A percentile compares a stretch with the other conserved stretches of the same genome.
These are phyloP conservation scores for Aureobasidium subglaciale DNA, from an alignment of 2,329 filamentous ascomycete species.

Conservation along the genomic window DNA sequence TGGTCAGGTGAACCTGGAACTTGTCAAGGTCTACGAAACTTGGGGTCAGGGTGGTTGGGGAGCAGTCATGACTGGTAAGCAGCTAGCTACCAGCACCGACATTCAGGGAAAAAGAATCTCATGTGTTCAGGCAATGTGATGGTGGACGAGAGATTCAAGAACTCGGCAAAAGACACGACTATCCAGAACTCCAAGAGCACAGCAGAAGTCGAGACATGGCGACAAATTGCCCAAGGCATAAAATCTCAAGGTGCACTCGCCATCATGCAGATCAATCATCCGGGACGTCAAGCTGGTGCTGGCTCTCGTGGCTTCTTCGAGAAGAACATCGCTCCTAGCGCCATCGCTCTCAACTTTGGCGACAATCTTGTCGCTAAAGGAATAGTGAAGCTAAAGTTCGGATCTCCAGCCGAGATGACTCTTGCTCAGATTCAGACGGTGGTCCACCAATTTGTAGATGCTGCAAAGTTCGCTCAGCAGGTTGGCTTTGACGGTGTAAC, in stretches of 20 bases:
- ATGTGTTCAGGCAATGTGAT: conserved; percentile 39
- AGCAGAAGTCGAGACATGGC: conserved; percentile 22
- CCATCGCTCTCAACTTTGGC: conserved; percentile 39
- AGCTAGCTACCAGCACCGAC: conserved; percentile 19
- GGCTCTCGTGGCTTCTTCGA: conserved; percentile 32
- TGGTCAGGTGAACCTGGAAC: conserved; percentile 16
- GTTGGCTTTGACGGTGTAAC: conserved; percentile 49
- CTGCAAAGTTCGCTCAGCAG: conserved; percentile 44
- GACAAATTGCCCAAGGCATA: conserved; percentile 18
- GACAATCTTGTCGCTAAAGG: conserved; percentile 1
- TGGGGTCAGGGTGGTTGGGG: conserved; percentile 48
- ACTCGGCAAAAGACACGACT: conserved; percentile 30
- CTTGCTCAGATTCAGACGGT: conserved; percentile 47
- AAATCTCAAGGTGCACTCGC: conserved; percentile 26
- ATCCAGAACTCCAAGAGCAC: conserved; percentile 30
- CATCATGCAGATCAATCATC: conserved; percentile 43
- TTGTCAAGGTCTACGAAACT: conserved; percentile 15
- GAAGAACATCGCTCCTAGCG: conserved; percentile 39
- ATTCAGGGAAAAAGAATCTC: conserved; percentile 16
- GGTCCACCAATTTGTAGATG: conserved; percentile 46
- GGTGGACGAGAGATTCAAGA: conserved; percentile 13
- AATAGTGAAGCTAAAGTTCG: conserved; percentile 30
- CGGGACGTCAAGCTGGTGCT: conserved; percentile 38
- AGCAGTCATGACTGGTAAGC: conserved; percentile 40
- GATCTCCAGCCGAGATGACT: conserved; percentile 52